Evolutionary conservation across 768 basidiomycete genomes (phyloP), one percentile per base, ranked within the genome.

Genomic region (Hypholoma sublateritium): DNA sequence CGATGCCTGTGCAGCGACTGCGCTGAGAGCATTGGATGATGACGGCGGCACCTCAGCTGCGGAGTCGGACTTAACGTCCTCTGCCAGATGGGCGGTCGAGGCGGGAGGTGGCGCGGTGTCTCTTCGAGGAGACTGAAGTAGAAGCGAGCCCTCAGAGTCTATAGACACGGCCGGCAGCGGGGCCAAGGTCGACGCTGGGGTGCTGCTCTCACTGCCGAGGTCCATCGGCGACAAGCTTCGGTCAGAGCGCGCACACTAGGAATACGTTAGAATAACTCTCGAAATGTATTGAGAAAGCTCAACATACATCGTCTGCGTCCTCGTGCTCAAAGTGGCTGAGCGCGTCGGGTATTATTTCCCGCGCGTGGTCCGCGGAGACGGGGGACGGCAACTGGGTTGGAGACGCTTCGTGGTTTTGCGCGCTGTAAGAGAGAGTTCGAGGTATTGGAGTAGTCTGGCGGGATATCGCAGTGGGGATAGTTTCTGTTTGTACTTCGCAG

Each of bases 211-310:
- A 6, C 83, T 83, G 60, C 80, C 83, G 42, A 86, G 73, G 53
- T 86, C 86, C 83, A 85, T 85, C 0, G 83, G 84, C 47, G 83
- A 83, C 45, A 83, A 70, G 68, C 44, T 49, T 43, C 46, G 72
- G 16, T 78, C 75, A 50, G 55, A 69, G 51, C 68, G 70, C 47
- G 55, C 58, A 48, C 55, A 57, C 66, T 61, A 47, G 4, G 53
- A 47, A 25, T 32, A 43, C 2, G 41, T 59, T 21, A 59, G 49
- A 28, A 36, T 16, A 25, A 41, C 19, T 35, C 11, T 35, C 17
- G 24, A 22, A 12, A 52, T 36, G 9, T 4, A 16, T n/a, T 22
- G 22, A 35, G 41, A 3, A 50, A 44, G 22, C 16, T 16, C n/a
- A 21, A 43, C 69, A 9, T 61, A 66, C 66, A 47, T 50, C 59